These are phyloP conservation scores for Sporothrix schenckii DNA, from an alignment of 2,329 filamentous ascomycete species.

Conservation along the genomic window DNA sequence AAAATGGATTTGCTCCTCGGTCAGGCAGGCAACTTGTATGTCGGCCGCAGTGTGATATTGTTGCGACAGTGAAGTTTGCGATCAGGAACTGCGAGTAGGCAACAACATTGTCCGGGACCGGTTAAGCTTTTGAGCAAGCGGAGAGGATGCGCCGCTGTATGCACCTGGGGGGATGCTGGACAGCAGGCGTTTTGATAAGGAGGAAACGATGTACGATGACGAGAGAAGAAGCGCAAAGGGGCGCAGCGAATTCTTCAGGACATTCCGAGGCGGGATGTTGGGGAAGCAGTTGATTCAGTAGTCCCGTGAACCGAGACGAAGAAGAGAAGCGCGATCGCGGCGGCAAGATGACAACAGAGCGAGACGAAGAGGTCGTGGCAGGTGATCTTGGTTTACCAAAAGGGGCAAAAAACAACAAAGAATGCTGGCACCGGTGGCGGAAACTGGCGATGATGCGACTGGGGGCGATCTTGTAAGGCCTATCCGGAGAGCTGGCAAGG, in stretches of 20 bases:
- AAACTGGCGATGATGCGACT: conserved; percentile 11
- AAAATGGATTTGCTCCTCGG: background rate
- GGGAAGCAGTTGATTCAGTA: background rate
- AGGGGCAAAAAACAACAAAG: conserved; percentile 11
- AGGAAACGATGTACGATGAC: background rate
- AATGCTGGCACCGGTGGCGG: conserved; percentile 27
- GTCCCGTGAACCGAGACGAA: conserved; percentile 4
- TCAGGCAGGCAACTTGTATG: conserved; percentile 11
- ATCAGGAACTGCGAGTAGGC: conserved; percentile 28
- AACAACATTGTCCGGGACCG: conserved; percentile 27
- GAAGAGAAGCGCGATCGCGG: background rate
- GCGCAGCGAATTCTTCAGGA: conserved; percentile 31
- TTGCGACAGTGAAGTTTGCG: conserved; percentile 11
- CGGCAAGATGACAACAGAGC: background rate
- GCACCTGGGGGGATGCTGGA: background rate
- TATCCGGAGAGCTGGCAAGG: conserved; percentile 21
- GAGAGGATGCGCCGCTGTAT: background rate
- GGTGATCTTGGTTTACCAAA: conserved; percentile 9
- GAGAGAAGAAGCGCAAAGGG: conserved; percentile 23
- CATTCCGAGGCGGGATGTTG: conserved; percentile 28
- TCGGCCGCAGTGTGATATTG: background rate
- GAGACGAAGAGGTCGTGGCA: background rate
- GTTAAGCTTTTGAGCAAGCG: background rate
- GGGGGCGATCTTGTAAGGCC: conserved; percentile 11
- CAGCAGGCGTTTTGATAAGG: background rate